These are phyloP conservation scores for Wickerhamomyces canadensis DNA, from an alignment of 805 yeast species.

Conservation along the genomic window DNA sequence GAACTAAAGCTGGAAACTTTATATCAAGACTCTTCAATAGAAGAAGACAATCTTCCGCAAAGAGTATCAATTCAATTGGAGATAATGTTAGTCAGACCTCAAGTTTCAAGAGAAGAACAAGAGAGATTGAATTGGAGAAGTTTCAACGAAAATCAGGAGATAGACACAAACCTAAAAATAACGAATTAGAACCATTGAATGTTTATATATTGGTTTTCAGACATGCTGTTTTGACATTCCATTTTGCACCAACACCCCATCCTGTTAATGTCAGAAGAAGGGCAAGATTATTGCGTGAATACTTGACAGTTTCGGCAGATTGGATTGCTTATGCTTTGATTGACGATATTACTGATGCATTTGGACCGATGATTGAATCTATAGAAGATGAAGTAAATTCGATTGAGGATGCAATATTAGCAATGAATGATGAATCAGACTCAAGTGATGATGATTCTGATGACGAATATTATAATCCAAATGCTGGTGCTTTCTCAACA, in stretches of 20 bases:
- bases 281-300: conserved; percentile 81
- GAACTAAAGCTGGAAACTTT: background rate
- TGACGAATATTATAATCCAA: conserved; percentile 19
- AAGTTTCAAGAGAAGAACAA: conserved; percentile 24
- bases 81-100: conserved; percentile 18
- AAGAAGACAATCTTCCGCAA: conserved; percentile 14
- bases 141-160: conserved; percentile 40
- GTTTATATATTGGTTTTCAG: conserved; percentile 90
- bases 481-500: conserved; percentile 25
- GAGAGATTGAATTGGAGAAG: conserved; percentile 29
- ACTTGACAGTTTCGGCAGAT: conserved; percentile 84
- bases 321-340: conserved; percentile 97
- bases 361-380: conserved; percentile 92
- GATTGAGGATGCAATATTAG: conserved; percentile 88
- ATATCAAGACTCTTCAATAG: conserved; percentile 9
- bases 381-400: conserved; percentile 91
- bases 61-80: conserved; percentile 4
- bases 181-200: conserved; percentile 79
- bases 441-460: conserved; percentile 29
- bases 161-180: conserved; percentile 36
- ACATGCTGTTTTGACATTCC: conserved; percentile 89
- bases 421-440: conserved; percentile 67
- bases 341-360: conserved; percentile 96
- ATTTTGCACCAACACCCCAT: conserved; percentile 92
- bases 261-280: conserved; percentile 93